Base-by-base conservation (phyloP, 2,329 filamentous ascomycete species). In the Lachnellula subtilissima region DNA sequence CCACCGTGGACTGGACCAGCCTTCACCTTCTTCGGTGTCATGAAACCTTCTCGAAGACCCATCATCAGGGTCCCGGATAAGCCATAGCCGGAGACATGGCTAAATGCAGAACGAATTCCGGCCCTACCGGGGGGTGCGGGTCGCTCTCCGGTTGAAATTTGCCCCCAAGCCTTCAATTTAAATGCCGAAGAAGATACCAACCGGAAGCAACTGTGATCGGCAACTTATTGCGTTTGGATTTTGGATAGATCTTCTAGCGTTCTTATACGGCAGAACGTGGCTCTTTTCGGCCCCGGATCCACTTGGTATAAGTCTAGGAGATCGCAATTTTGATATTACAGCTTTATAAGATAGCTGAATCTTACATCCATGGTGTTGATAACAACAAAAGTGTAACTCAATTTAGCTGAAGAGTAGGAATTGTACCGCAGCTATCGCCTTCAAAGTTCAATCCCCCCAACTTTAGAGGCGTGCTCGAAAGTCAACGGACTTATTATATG, bases 41-140 rank as follows among this genome's bases (percentile, higher is more conserved):
- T 64, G 64, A 67, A 67, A 67, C 65, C 50, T 67, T 67, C 65
- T 59, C 57, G 65, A 67, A 67, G 65, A 51, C 52, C 64, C 61
- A 56, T 64, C 59, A 59, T 55, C 63, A 63, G 55, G 62, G 60
- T 59, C 57, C 49, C 36, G 56, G 62, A 57, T 55, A 56, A 50
- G 48, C 46, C 57, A 48, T 51, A 36, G 35, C 37, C 61, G 61
- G 50, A 52, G 46, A 47, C 42, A 32, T 49, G 52, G 19, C 53
- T 22, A 11, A 51, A 53, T 53, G 46, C 17, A 51, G 60, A n/a
- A 56, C 14, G 48, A 54, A 9, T 42, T 46, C 61, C 58, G 58
- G 22, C 32, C 37, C 46, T 42, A 22, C 6, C 8, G 37, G 35
- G 52, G 52, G 35, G 40, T 36, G 32, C 52, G 52, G 52, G 19